A percentile compares a stretch with the other conserved stretches of the same genome.
phyloP scores from a whole-genome alignment of 2,329 filamentous ascomycete genomes.

The Sporothrix pseudoabietina region DNA sequence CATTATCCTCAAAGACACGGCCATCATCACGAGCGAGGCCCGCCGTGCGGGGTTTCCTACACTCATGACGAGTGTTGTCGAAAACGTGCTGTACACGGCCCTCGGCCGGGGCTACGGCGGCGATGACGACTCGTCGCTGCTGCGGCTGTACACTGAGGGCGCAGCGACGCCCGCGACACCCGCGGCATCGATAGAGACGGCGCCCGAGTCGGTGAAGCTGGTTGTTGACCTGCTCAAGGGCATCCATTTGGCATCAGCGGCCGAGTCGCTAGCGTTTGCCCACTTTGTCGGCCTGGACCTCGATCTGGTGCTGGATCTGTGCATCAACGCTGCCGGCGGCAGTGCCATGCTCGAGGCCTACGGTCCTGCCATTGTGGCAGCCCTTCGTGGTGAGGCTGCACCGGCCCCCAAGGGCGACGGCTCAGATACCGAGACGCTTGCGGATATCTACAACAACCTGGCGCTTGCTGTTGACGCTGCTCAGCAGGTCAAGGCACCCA shows the following conservation, averaged over 20 bases:
- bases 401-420: constrained; percentile 35
- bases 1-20: constrained; percentile 63
- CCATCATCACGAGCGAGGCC: constrained; percentile 69
- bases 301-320: constrained; percentile 50
- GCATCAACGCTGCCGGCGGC: constrained; percentile 50
- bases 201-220: constrained; percentile 33
- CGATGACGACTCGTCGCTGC: constrained; percentile 50
- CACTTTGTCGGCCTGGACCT: constrained; percentile 47
- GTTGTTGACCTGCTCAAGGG: constrained; percentile 48
- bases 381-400: constrained; percentile 39
- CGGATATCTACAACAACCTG: constrained; percentile 41
- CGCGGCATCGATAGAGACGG: not conserved
- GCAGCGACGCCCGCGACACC: constrained; percentile 36
- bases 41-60: constrained; percentile 59
- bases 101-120: constrained; percentile 57
- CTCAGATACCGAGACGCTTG: constrained; percentile 37
- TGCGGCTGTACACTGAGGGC: constrained; percentile 49
- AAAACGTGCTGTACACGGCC: constrained; percentile 65
- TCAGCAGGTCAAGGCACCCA: constrained; percentile 46
- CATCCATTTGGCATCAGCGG: constrained; percentile 49
- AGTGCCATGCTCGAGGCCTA: constrained; percentile 45
- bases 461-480: constrained; percentile 48
- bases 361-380: constrained; percentile 46
- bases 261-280: constrained; percentile 49
- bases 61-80: constrained; percentile 63